Base-by-base conservation (phyloP, 179 eudicot genomes). In the Beta lomatogona region DNA sequence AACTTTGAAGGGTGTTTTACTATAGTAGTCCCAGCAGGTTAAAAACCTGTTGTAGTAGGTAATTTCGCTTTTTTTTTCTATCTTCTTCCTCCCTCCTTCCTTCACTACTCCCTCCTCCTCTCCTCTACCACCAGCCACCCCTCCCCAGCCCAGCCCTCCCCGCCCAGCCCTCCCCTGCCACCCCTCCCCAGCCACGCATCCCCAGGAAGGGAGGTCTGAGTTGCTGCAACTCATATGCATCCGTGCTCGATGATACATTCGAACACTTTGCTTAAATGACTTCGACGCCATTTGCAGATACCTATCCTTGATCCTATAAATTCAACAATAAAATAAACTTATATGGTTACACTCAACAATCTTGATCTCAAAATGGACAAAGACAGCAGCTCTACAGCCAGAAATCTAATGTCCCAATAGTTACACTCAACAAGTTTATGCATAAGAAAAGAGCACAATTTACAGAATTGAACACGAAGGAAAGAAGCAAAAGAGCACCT, bases 251-350 rank as follows among this genome's bases (percentile, higher is more conserved):
- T 0, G 94, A 91, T 16, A 90, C 78, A 77, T 82, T 77, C 5
- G 93, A 91, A 18, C 91, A 77, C 88, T 90, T 3, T 90, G 86
- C 83, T 88, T 93, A 78, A 91, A 91, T 31, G 95, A 85, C 85
- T 76, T 94, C 6, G 93, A 84, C 6, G 88, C 90, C 97, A 94
- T 91, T 14, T 52, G 3, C 6, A 73, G 58, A 57, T 71, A 64
- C 45, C 81, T 76, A 73, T 59, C 65, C 66, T 65, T n/a, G 46
- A 71, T 48, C 81, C 82, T 63, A 71, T 44, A 81, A 4, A 50
- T 18, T 13, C 60, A 70, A 68, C 77, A 79, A 63, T 45, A 65
- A 22, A 44, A 50, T 21, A 8, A 64, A 76, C 19, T 58, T 8
- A 25, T 25, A 25, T 25, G 28, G 28, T 25, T 25, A 25, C 44